Evolutionary conservation across 768 basidiomycete genomes (phyloP).

Genomic region (Leccinellum rugosiceps): DNA sequence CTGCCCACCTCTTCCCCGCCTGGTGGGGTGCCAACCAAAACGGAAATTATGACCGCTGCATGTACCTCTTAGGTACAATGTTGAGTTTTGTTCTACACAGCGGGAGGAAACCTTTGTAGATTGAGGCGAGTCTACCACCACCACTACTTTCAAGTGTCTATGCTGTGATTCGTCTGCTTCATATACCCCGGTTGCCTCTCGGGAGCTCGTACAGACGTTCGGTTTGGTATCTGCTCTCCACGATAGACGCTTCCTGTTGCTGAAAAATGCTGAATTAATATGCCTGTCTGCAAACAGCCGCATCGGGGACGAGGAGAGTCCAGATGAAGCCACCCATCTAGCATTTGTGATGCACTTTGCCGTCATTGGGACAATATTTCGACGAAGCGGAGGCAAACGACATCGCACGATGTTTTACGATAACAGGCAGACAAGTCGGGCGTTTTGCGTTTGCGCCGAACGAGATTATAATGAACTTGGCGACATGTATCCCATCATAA

Average conservation of each 20-base stretch:
- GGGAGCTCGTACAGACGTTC: neutral
- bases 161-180: conserved; percentile 29
- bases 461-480: too few relatives aligned
- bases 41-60: conserved; percentile 36
- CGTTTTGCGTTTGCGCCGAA: too few relatives aligned
- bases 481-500: too few relatives aligned
- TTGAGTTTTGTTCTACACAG: too few relatives aligned
- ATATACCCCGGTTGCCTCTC: conserved; percentile 46
- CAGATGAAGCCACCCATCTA: neutral
- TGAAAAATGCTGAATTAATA: neutral
- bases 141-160: conserved; percentile 40
- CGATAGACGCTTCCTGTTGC: neutral
- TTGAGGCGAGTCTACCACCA: conserved; percentile 56
- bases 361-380: neutral
- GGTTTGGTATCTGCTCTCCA: neutral
- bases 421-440: too few relatives aligned
- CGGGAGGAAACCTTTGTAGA: conserved; percentile 21
- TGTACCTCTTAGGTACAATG: conserved; percentile 9
- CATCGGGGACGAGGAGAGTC: neutral
- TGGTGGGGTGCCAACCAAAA: conserved; percentile 62
- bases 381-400: too few relatives aligned
- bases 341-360: neutral
- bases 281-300: neutral
- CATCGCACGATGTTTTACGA: too few relatives aligned
- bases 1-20: conserved; percentile 45